phyloP scores from a whole-genome alignment of 2,329 filamentous ascomycete species.

The Stachybotrys chlorohalonatus region DNA sequence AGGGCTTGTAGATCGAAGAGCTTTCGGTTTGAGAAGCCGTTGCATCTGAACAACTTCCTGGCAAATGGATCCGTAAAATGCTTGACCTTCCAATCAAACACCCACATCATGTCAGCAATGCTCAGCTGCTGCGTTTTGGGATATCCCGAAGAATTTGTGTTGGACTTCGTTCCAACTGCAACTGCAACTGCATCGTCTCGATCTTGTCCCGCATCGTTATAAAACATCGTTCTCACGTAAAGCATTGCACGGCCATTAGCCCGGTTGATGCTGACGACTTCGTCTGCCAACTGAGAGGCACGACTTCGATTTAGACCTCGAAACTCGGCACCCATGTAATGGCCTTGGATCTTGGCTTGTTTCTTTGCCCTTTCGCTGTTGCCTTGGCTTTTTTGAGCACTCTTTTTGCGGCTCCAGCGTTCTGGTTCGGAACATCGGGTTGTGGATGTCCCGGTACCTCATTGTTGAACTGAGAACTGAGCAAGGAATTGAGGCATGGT shows the following conservation, averaged over 20 bases:
- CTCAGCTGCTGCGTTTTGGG: constrained; percentile 54
- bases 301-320: too few relatives aligned
- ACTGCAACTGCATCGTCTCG: neutral
- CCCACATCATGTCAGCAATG: constrained; percentile 79
- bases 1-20: neutral
- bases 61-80: constrained; percentile 68
- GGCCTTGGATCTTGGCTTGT: neutral
- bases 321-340: too few relatives aligned
- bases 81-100: constrained; percentile 71
- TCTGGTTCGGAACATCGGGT: too few relatives aligned
- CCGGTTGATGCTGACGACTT: neutral
- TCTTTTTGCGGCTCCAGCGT: too few relatives aligned
- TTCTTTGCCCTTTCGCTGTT: too few relatives aligned
- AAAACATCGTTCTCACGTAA: neutral
- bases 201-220: neutral
- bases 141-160: neutral
- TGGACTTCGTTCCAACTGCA: neutral
- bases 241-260: neutral
- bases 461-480: too few relatives aligned
- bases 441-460: too few relatives aligned
- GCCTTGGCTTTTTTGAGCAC: too few relatives aligned
- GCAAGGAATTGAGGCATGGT: too few relatives aligned
- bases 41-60: neutral
- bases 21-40: neutral
- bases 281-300: neutral